Evolutionary conservation across 768 basidiomycete species (phyloP).

Genomic region (Trametes punicea): DNA sequence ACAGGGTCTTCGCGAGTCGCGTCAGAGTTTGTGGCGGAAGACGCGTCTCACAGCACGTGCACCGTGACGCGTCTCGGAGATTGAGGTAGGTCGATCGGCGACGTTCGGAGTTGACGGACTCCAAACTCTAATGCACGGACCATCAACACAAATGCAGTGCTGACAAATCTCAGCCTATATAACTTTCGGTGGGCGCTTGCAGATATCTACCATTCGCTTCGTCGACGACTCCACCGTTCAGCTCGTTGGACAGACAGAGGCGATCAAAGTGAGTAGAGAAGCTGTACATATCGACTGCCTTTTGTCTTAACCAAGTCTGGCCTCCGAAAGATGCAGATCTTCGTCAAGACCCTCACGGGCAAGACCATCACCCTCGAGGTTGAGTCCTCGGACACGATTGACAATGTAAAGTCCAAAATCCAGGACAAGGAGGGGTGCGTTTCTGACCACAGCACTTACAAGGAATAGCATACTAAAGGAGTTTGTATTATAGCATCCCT

Average conservation of each 20-base stretch:
- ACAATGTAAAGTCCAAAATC: conserved; percentile 97
- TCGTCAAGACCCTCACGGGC: conserved; percentile 98
- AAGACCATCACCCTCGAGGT: conserved; percentile 99
- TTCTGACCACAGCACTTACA: neutral
- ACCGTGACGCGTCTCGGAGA: conserved; percentile 23
- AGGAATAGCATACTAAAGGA: neutral
- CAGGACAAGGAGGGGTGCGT: conserved; percentile 94
- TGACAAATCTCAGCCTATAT: conserved; percentile 28
- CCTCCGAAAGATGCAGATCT: conserved; percentile 83
- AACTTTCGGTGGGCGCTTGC: conserved; percentile 3
- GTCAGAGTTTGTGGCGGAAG: conserved; percentile 7
- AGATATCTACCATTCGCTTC: conserved; percentile 47
- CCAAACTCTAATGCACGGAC: conserved; percentile 41
- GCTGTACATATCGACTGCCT: neutral
- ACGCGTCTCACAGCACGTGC: conserved; percentile 20
- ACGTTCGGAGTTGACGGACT: conserved; percentile 10
- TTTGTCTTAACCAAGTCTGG: conserved; percentile 49
- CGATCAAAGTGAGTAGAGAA: conserved; percentile 42
- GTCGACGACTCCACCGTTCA: conserved; percentile 93
- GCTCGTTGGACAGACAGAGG: conserved; percentile 86
- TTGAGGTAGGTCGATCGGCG: conserved; percentile 12
- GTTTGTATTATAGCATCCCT: conserved; percentile 55
- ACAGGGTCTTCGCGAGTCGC: neutral
- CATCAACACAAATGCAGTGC: conserved; percentile 35
- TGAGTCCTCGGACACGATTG: conserved; percentile 95